Conservation (phyloP, 257 asterid species). For the Marsdenia floribunda region DNA sequence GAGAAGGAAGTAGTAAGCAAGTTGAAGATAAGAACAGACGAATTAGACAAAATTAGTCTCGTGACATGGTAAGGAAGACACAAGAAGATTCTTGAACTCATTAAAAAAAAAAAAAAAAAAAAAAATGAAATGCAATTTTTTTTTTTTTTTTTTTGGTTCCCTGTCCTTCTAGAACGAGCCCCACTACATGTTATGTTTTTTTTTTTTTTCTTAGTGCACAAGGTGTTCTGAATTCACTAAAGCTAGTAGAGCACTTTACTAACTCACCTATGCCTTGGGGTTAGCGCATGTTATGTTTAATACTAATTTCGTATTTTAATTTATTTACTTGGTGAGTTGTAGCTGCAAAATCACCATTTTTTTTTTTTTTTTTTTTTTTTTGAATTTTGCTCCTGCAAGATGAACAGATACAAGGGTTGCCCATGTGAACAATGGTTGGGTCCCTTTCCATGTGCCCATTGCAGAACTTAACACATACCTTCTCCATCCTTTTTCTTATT, state of each 20-base stretch:
- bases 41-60: not conserved
- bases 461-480: constrained; percentile 5
- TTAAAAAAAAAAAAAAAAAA: not conserved
- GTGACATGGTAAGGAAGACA: too few relatives aligned
- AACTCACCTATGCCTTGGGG: too few relatives aligned
- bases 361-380: too few relatives aligned
- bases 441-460: constrained; percentile 58
- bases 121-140: not conserved
- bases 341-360: constrained; percentile 13
- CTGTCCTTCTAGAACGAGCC: constrained; percentile 29
- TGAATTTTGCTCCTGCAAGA: constrained; percentile 22
- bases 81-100: constrained; percentile 4
- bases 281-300: not conserved
- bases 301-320: too few relatives aligned
- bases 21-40: too few relatives aligned
- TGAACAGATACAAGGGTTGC: constrained; percentile 30
- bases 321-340: too few relatives aligned
- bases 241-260: too few relatives aligned
- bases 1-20: too few relatives aligned
- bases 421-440: constrained; percentile 51
- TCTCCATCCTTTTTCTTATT: too few relatives aligned
- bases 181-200: not conserved
- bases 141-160: not conserved
- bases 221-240: too few relatives aligned
- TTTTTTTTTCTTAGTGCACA: too few relatives aligned